A percentile compares a stretch with the other conserved stretches of the same genome.
Conservation (phyloP, 768 basidiomycete genomes). For the Mycena belliarum region DNA sequence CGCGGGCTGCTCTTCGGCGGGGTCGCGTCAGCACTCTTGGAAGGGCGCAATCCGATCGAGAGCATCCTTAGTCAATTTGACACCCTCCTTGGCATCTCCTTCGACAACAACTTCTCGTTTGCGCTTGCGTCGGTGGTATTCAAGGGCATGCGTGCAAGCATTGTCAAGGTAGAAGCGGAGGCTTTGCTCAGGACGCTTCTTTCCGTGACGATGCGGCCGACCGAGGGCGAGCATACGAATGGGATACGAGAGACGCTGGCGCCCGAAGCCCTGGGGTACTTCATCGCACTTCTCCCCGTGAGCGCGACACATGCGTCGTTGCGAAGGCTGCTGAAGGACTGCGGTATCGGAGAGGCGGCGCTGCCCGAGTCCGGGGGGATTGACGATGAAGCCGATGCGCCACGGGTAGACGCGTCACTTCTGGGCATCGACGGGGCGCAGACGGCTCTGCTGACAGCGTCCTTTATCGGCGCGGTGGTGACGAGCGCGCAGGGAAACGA, state of each 20-base stretch:
- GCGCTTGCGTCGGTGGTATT: conserved; percentile 81
- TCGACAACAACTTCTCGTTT: conserved; percentile 79
- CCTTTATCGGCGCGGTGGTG: conserved; percentile 77
- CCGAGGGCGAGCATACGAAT: conserved; percentile 34
- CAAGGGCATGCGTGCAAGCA: conserved; percentile 78
- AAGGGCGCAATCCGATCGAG: conserved; percentile 63
- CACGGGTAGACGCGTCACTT: conserved; percentile 54
- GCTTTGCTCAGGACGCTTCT: conserved; percentile 64
- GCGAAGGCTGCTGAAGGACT: conserved; percentile 62
- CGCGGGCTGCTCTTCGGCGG: conserved; percentile 58
- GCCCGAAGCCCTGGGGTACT: conserved; percentile 71
- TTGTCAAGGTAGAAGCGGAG: conserved; percentile 63
- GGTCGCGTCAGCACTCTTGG: conserved; percentile 62
- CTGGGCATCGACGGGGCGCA: conserved; percentile 64
- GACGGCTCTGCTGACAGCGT: conserved; percentile 70
- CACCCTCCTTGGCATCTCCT: conserved; percentile 69
- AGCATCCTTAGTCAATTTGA: conserved; percentile 75
- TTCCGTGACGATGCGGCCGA: conserved; percentile 54
- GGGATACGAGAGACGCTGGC: conserved; percentile 47
- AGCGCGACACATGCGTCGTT: conserved; percentile 60
- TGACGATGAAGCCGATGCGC: conserved; percentile 43
- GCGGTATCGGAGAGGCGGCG: conserved; percentile 52
- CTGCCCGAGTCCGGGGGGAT: conserved; percentile 40
- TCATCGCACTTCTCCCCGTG: conserved; percentile 74
- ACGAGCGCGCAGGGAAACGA: conserved; percentile 77